Percentiles rank a stretch among this genome's conserved stretches.
phyloP scores from a whole-genome alignment of 75 land plant genomes.

The Cupressus sempervirens region DNA sequence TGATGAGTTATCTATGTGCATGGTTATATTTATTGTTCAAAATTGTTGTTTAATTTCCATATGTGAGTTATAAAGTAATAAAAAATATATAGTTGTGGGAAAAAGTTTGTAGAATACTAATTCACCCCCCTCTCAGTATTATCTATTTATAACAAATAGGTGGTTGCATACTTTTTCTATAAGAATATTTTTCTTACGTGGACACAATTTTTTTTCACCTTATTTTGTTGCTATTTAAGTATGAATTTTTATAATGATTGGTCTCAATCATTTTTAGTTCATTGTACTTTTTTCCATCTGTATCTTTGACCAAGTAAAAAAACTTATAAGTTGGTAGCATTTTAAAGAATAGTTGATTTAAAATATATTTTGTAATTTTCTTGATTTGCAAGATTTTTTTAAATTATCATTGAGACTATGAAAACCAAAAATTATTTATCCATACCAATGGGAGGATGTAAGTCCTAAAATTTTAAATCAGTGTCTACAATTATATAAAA shows the following conservation, averaged over 20 bases:
- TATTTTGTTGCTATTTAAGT: slow-evolving; percentile 37
- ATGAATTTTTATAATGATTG: slow-evolving; percentile 50
- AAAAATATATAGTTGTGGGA: too few species aligned
- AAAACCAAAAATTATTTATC: background rate
- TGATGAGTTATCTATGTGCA: too few species aligned
- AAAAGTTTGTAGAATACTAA: too few species aligned
- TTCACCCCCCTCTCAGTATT: too few species aligned
- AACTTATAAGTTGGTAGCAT: slow-evolving; percentile 45
- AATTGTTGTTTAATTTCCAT: too few species aligned
- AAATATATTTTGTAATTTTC: background rate
- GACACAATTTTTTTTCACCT: slow-evolving; percentile 54
- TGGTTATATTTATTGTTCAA: too few species aligned
- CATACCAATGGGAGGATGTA: slow-evolving; percentile 33
- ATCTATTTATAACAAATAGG: too few species aligned
- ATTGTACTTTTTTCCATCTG: slow-evolving; percentile 46
- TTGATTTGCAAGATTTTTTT: background rate
- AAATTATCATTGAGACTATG: background rate
- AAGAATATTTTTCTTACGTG: slow-evolving; percentile 45
- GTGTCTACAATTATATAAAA: slow-evolving; percentile 46
- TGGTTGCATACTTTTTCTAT: slow-evolving; percentile 48
- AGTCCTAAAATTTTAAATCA: slow-evolving; percentile 23
- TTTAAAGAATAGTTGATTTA: background rate
- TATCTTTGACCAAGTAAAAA: slow-evolving; percentile 52
- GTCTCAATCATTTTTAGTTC: slow-evolving; percentile 53
- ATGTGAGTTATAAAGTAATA: too few species aligned